These are phyloP conservation scores for Graphilbum fragrans DNA, from an alignment of 2,329 filamentous ascomycete genomes.

Conservation along the genomic window DNA sequence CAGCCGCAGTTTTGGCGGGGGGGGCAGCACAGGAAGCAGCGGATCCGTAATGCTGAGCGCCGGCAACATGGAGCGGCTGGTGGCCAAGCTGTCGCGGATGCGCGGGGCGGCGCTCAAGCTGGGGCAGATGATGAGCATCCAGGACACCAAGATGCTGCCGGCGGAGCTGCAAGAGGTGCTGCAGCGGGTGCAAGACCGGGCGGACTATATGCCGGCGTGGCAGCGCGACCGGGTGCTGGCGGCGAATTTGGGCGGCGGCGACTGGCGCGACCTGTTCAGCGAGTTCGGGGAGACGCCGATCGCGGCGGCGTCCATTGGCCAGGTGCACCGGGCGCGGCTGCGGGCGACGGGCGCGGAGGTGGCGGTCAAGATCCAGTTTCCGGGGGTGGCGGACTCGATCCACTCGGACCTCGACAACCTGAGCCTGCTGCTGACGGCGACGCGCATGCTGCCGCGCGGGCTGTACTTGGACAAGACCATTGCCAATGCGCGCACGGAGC, in stretches of 20 bases:
- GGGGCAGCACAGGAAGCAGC: constrained; percentile 47
- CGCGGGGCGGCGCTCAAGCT: constrained; percentile 92
- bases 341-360: constrained; percentile 64
- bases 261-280: constrained; percentile 76
- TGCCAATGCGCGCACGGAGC: constrained; percentile 80
- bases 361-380: constrained; percentile 95
- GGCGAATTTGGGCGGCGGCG: constrained; percentile 59
- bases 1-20: constrained; percentile 63
- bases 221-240: constrained; percentile 78
- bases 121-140: constrained; percentile 96
- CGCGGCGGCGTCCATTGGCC: constrained; percentile 91
- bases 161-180: constrained; percentile 77
- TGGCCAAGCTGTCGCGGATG: constrained; percentile 90
- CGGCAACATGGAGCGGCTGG: constrained; percentile 84
- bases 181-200: constrained; percentile 88
- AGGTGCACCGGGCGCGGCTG: constrained; percentile 79
- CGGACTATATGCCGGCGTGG: constrained; percentile 94
- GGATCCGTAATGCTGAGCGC: constrained; percentile 82
- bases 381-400: constrained; percentile 89
- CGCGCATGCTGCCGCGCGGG: constrained; percentile 77
- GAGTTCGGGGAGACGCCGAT: constrained; percentile 86
- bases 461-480: constrained; percentile 96
- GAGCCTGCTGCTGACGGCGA: constrained; percentile 79
- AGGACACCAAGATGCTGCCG: constrained; percentile 92
- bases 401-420: constrained; percentile 94